These are phyloP conservation scores for Lyophyllum semitale DNA, from an alignment of 768 basidiomycete genomes.

Conservation along the genomic window DNA sequence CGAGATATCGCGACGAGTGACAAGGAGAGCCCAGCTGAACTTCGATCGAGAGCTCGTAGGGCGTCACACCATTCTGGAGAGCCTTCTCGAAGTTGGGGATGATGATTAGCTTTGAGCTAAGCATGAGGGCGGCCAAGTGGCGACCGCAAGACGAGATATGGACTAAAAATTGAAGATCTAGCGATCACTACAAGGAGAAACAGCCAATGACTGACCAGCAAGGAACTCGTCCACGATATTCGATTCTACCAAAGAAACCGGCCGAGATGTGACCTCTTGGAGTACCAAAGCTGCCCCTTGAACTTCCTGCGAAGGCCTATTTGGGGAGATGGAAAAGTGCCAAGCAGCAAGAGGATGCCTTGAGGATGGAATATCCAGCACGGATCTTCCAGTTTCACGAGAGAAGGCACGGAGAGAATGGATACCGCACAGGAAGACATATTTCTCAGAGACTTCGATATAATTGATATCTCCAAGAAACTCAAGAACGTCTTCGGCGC, in stretches of 20 bases:
- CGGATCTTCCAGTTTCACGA: slow-evolving; percentile 42
- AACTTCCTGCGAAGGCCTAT: slow-evolving; percentile 2
- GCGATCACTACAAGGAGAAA: not conserved
- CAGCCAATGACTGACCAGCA: slow-evolving; percentile 36
- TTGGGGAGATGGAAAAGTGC: slow-evolving; percentile 27
- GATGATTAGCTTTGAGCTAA: slow-evolving; percentile 41
- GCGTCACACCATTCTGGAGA: slow-evolving; percentile 22
- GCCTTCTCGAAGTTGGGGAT: slow-evolving; percentile 44
- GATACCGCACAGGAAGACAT: slow-evolving; percentile 61
- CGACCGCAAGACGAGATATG: slow-evolving; percentile 51
- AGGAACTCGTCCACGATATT: slow-evolving; percentile 43
- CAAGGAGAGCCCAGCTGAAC: slow-evolving; percentile 41
- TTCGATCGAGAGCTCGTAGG: slow-evolving; percentile 37
- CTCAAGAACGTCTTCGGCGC: not conserved
- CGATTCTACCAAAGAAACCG: not conserved
- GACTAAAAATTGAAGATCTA: slow-evolving; percentile 24
- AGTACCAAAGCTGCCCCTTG: not conserved
- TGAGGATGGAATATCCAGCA: slow-evolving; percentile 44
- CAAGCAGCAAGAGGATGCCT: slow-evolving; percentile 34
- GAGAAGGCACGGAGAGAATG: slow-evolving; percentile 54
- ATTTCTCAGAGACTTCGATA: slow-evolving; percentile 61
- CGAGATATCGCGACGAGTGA: slow-evolving; percentile 47
- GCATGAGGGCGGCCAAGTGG: slow-evolving; percentile 44
- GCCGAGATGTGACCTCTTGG: slow-evolving; percentile 4
- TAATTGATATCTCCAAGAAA: slow-evolving; percentile 51